Percentiles rank a stretch among this genome's conserved stretches.
These are phyloP conservation scores for Pterocarpus santalinus DNA, from an alignment of 306 rosid species.

Conservation along the genomic window DNA sequence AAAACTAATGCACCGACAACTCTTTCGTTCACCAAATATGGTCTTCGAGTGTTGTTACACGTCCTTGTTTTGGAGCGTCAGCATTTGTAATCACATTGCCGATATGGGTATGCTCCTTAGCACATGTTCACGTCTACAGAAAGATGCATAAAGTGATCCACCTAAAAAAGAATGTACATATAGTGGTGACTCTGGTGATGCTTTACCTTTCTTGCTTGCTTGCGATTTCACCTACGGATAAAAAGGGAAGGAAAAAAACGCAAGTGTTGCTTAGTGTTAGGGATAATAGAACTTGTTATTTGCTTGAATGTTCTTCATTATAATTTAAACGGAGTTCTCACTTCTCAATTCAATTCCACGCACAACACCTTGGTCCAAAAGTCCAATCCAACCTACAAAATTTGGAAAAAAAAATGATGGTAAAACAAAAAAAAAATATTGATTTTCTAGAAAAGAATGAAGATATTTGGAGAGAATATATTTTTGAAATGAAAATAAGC, in stretches of 20 bases:
- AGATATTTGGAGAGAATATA: not conserved
- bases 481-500: not conserved
- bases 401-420: not conserved
- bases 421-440: not conserved
- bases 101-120: not conserved
- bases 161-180: not conserved
- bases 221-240: not conserved
- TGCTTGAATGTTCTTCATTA: not conserved
- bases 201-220: not conserved
- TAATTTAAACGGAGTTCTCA: not conserved
- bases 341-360: not conserved
- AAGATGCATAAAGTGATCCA: not conserved
- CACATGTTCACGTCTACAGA: not conserved
- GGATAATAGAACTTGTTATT: not conserved
- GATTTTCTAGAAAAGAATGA: not conserved
- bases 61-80: slow-evolving; percentile 9
- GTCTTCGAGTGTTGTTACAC: not conserved
- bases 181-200: not conserved
- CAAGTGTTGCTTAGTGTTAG: not conserved
- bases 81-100: not conserved
- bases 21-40: too few species aligned
- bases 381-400: not conserved
- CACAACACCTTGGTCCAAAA: not conserved
- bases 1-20: too few species aligned
- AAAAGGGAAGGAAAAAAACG: not conserved